These are phyloP conservation scores for Fusarium sp. DNA, from an alignment of 2,329 filamentous ascomycete species.

Conservation along the genomic window DNA sequence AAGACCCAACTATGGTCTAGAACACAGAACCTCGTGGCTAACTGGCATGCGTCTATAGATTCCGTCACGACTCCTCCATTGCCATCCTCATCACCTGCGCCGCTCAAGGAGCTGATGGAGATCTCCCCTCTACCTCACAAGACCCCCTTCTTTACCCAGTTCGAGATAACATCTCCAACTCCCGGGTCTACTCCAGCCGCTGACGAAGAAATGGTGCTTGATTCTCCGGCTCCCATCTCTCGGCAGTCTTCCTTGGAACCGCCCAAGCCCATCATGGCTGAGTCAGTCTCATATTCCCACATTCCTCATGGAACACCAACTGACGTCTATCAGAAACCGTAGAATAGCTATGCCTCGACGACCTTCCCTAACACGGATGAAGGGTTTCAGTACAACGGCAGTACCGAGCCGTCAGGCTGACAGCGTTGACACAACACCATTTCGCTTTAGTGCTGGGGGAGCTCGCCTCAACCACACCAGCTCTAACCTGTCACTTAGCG, in stretches of 20 bases:
- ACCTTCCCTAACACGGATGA: constrained; percentile 79
- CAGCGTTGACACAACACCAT: constrained; percentile 73
- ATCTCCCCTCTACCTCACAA: constrained; percentile 95
- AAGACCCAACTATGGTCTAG: constrained; percentile 2
- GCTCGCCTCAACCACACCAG: constrained; percentile 46
- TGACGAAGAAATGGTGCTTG: constrained; percentile 64
- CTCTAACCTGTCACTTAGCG: constrained; percentile 72
- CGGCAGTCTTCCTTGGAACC: constrained; percentile 62
- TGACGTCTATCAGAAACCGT: constrained; percentile 60
- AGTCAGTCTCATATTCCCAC: constrained; percentile 59
- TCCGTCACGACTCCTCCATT: constrained; percentile 86
- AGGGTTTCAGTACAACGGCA: constrained; percentile 77
- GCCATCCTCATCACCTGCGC: constrained; percentile 82
- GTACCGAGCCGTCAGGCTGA: constrained; percentile 72
- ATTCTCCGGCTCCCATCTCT: constrained; percentile 65
- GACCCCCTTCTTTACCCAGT: constrained; percentile 71
- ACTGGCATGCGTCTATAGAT: constrained; percentile 61
- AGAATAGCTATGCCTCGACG: constrained; percentile 76
- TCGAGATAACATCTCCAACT: constrained; percentile 79
- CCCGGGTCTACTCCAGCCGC: constrained; percentile 64
- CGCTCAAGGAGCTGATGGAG: constrained; percentile 93
- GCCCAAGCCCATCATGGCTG: constrained; percentile 60
- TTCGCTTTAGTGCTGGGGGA: constrained; percentile 73
- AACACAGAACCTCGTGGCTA: constrained; percentile 26
- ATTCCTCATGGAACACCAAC: constrained; percentile 31